Base-by-base conservation (phyloP, 2,329 filamentous ascomycete species). In the Arthrobotrys conoides region DNA sequence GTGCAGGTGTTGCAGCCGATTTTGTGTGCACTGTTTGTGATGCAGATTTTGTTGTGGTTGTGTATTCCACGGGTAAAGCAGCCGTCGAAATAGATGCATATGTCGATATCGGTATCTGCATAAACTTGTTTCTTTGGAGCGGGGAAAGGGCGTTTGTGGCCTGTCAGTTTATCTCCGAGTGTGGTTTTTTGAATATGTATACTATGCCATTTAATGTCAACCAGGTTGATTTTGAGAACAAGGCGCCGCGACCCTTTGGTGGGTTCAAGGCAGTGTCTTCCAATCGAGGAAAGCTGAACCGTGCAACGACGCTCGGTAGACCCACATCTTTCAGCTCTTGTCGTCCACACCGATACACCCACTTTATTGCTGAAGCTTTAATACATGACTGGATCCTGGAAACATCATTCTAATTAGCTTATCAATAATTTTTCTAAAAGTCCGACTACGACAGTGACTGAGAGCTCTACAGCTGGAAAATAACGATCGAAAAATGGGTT, bases 1-100 rank as follows among this genome's bases (percentile, higher is more conserved):
- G 89, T 90, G 0, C 83, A 85, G 75, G 88, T 88, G 1, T 82
- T 91, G 78, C 88, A 90, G 82, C 88, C 89, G 2, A 86, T 90
- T 18, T 84, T 88, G 6, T 80, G 90, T 51, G 86, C 85, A 0
- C 83, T 89, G 36, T 81, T 90, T 9, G 84, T 83, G 83, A 85
- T 22, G n/a, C 73, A 77, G 61, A 49, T 63, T 14, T 8, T 71
- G 3, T 16, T 77, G 12, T 77, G 73, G 73, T 22, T 77, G 22
- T 67, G 67, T n/a, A 41, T 77, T 1, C 73, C 73, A 8, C 70
- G 41, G 16, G 73, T 77, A 8, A 71, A 68, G 33, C 68, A 69
- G 49, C 66, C 53, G 3, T 44, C 51, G n/a, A 61, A 55, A 2
- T 77, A 46, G 24, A 24, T 10, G 30, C 18, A 27, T 10, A 14